phyloP scores from a whole-genome alignment of 768 basidiomycete genomes.

The Myochromella boudieri region DNA sequence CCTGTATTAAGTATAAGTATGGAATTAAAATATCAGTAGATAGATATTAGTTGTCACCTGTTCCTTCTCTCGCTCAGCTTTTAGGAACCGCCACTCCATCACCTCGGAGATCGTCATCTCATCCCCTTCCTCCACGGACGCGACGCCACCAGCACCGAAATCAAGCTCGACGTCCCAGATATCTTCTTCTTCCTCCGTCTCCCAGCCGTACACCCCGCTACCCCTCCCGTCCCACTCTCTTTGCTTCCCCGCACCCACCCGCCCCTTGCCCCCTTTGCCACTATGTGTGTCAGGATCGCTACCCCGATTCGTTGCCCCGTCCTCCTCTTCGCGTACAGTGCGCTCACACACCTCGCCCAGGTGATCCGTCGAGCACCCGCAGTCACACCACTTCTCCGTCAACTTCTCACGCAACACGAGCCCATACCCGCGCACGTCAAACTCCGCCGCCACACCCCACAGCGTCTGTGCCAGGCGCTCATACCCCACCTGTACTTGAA shows the following conservation, averaged over 20 bases:
- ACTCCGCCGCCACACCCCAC: constrained; percentile 71
- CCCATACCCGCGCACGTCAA: constrained; percentile 73
- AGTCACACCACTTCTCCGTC: constrained; percentile 77
- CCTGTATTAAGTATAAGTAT: constrained; percentile 35
- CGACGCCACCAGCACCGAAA: constrained; percentile 55
- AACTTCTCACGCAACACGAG: constrained; percentile 69
- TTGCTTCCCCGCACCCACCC: constrained; percentile 62
- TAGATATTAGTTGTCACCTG: constrained; percentile 37
- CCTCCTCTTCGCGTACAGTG: constrained; percentile 70
- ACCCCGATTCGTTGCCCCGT: too few relatives aligned
- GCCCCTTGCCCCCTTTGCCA: constrained; percentile 63
- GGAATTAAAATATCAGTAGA: constrained; percentile 9
- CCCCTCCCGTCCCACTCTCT: constrained; percentile 79
- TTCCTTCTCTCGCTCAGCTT: constrained; percentile 73
- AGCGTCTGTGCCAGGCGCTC: constrained; percentile 62
- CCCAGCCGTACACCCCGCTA: constrained; percentile 72
- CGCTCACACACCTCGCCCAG: constrained; percentile 75
- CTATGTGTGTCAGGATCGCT: too few relatives aligned
- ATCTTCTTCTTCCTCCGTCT: constrained; percentile 74
- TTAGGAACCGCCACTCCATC: constrained; percentile 72
- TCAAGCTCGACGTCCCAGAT: constrained; percentile 74
- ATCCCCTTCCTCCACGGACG: constrained; percentile 40
- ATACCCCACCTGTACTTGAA: constrained; percentile 63
- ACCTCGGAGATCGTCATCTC: constrained; percentile 73
- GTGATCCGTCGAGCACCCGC: constrained; percentile 79